A percentile compares a stretch with the other conserved stretches of the same genome.
Evolutionary conservation across 257 asterid species (phyloP).

Genomic region (Apocynum venetum): DNA sequence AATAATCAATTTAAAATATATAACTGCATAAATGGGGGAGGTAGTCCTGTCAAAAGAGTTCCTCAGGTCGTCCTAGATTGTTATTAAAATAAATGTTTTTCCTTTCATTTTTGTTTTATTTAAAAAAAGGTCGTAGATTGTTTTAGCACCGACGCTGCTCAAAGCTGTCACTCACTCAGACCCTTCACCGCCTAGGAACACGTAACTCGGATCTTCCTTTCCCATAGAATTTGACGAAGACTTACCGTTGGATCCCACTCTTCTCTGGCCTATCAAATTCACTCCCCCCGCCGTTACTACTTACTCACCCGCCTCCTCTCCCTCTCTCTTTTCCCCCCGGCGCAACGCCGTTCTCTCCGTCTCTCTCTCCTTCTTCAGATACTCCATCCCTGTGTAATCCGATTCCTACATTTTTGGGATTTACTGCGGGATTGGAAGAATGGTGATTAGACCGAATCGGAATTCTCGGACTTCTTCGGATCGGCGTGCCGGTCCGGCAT

Average conservation of each 20-base stretch:
- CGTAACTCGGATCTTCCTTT: not conserved
- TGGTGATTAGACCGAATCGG: constrained; percentile 26
- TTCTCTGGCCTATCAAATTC: not conserved
- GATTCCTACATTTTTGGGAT: not conserved
- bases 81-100: no score
- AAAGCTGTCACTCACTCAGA: not conserved
- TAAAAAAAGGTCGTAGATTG: no score
- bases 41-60: no score
- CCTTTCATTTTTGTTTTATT: no score
- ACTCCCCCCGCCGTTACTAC: not conserved
- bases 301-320: not conserved
- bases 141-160: not conserved
- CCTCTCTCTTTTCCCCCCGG: not conserved
- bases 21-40: no score
- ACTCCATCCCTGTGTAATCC: not conserved
- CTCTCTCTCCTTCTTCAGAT: not conserved
- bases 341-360: not conserved
- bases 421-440: not conserved
- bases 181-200: not conserved
- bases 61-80: no score
- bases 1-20: no score
- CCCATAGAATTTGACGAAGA: not conserved
- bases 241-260: constrained; percentile 4
- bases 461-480: constrained; percentile 15
- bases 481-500: constrained; percentile 9